These are phyloP conservation scores for Aciculosporium take DNA, from an alignment of 2,329 filamentous ascomycete species.

Conservation along the genomic window DNA sequence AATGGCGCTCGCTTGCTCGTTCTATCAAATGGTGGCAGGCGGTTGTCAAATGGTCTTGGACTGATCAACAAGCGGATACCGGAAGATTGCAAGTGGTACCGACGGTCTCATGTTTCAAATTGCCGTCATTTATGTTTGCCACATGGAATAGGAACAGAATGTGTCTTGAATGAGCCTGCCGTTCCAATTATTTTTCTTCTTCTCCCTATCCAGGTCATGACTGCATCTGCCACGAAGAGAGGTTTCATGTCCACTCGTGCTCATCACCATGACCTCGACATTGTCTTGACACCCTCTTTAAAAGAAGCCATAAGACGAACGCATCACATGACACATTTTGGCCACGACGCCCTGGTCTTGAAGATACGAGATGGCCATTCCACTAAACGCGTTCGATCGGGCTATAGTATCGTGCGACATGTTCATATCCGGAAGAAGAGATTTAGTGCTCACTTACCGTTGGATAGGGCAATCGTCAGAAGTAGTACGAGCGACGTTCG, in stretches of 20 bases:
- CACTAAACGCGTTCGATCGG: background rate
- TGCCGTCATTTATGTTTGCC: background rate
- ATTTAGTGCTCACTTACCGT: background rate
- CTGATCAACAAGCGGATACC: background rate
- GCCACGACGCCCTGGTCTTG: background rate
- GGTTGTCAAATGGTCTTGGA: background rate
- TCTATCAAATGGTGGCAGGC: background rate
- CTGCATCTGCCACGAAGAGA: background rate
- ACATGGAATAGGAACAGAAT: background rate
- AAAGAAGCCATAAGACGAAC: background rate
- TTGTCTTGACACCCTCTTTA: background rate
- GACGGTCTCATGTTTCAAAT: background rate
- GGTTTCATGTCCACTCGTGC: background rate
- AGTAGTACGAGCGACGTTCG: background rate
- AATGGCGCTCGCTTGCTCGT: slow-evolving; percentile 2
- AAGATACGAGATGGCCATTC: background rate
- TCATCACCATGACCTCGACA: background rate
- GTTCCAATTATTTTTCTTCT: background rate
- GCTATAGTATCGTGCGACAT: background rate
- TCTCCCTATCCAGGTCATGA: no score
- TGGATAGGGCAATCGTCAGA: background rate
- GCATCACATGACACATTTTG: background rate
- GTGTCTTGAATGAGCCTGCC: background rate
- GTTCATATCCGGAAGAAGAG: background rate
- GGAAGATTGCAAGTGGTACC: background rate